phyloP scores from a whole-genome alignment of 768 basidiomycete genomes.

The Amylocystis lapponica region DNA sequence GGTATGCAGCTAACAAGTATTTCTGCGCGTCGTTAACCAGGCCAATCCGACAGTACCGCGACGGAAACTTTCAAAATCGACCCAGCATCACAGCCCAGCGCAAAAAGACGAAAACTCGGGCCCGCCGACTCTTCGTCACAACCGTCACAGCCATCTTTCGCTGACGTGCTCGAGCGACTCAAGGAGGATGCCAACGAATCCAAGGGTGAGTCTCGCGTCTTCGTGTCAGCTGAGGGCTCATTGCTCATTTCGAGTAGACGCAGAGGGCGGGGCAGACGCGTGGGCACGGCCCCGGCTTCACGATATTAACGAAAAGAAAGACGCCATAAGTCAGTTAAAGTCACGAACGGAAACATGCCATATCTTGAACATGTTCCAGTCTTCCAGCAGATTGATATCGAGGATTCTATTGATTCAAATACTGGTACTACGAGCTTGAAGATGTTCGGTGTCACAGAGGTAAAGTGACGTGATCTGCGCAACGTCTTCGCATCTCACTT shows the following conservation, averaged over 20 bases:
- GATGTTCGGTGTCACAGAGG: slow-evolving; percentile 91
- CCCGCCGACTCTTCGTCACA: slow-evolving; percentile 17
- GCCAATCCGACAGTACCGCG: background rate
- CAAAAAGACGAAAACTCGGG: slow-evolving; percentile 29
- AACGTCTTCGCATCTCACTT: background rate
- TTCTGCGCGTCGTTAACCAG: background rate
- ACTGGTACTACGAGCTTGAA: slow-evolving; percentile 44
- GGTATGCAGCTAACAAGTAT: slow-evolving; percentile 3
- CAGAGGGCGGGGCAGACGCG: slow-evolving; percentile 71
- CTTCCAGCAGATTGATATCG: slow-evolving; percentile 96
- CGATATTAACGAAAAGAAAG: slow-evolving; percentile 49
- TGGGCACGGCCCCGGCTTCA: slow-evolving; percentile 66
- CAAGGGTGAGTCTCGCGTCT: slow-evolving; percentile 10
- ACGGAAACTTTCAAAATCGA: slow-evolving; percentile 11
- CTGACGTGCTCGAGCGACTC: slow-evolving; percentile 34
- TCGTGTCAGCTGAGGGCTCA: no score
- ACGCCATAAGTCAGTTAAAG: slow-evolving; percentile 56
- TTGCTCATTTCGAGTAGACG: slow-evolving; percentile 39
- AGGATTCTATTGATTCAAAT: slow-evolving; percentile 47
- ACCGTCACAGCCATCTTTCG: slow-evolving; percentile 28
- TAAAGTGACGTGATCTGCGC: slow-evolving; percentile 26
- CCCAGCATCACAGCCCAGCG: slow-evolving; percentile 19
- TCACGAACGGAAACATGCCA: background rate
- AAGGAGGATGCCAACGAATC: slow-evolving; percentile 25
- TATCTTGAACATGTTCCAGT: slow-evolving; percentile 36